Conservation (phyloP, 352 stramenopile species). For the Globisporangium splendens region DNA sequence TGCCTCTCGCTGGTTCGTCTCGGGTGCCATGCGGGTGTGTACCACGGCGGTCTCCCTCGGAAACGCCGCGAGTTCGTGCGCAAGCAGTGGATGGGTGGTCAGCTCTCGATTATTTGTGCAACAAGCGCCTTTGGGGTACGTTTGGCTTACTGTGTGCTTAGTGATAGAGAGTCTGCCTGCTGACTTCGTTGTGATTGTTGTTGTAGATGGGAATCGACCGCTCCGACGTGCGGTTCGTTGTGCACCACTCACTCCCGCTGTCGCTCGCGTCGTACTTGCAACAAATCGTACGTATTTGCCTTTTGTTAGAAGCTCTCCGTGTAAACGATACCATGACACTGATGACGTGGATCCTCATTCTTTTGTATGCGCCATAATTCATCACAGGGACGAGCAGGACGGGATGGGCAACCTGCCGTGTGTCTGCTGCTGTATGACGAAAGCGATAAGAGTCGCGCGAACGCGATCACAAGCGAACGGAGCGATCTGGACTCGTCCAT, state of each 20-base stretch:
- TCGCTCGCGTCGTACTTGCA: slow-evolving; percentile 72
- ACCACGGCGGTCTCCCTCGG: slow-evolving; percentile 56
- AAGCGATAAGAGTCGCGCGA: slow-evolving; percentile 50
- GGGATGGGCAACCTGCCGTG: slow-evolving; percentile 45
- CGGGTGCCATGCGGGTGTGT: slow-evolving; percentile 58
- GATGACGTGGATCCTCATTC: too few species aligned
- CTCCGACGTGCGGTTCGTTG: slow-evolving; percentile 71
- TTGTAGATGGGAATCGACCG: slow-evolving; percentile 82
- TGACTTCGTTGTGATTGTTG: background rate
- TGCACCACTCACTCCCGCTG: slow-evolving; percentile 67
- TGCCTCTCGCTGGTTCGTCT: slow-evolving; percentile 47
- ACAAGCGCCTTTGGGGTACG: slow-evolving; percentile 76
- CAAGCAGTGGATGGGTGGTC: slow-evolving; percentile 76
- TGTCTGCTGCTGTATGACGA: slow-evolving; percentile 63
- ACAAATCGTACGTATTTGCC: slow-evolving; percentile 60
- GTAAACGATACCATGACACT: background rate
- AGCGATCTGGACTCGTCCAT: slow-evolving; percentile 21
- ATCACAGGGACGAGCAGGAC: slow-evolving; percentile 57
- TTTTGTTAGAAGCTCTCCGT: too few species aligned
- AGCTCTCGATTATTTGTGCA: slow-evolving; percentile 70
- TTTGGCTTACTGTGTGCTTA: slow-evolving; percentile 3
- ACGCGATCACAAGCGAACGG: slow-evolving; percentile 38
- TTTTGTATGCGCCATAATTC: too few species aligned
- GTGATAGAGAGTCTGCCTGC: too few species aligned
- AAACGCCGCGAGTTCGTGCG: slow-evolving; percentile 65